Evolutionary conservation across 169 alveolate species (phyloP), one percentile per base, ranked within the genome.

Genomic region (Cryptosporidium felis): DNA sequence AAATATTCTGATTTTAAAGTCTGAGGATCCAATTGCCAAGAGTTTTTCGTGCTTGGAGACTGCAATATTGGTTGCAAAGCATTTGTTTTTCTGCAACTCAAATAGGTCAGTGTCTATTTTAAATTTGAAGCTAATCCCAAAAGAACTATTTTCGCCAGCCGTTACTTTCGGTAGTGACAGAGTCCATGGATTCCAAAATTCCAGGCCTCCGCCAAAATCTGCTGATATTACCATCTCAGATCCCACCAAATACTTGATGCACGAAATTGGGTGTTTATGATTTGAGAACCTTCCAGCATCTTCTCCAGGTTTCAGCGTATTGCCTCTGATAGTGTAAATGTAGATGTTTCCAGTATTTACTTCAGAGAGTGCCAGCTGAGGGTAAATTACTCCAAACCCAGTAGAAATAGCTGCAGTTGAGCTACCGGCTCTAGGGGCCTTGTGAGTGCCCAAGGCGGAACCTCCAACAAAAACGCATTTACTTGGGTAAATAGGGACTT

Each of bases 81-180:
- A 90, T 60, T 93, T 92, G 23, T 90, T 66, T 80, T 95, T 93
- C 60, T 92, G 90, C 60, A 97, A 65, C 82, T 95, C 97, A 74
- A 92, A 95, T 41, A 95, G 89, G 89, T 96, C 99, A 12, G 99
- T 97, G 32, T 94, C 95, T 12, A 90, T 59, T 81, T 93, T 92
- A 21, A 80, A 82, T 26, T 66, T 59, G 88, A 91, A 94, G 38
- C 85, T 88, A 18, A 92, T 65, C 21, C 80, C 34, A n/a, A n/a
- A n/a, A n/a, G n/a, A n/a, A 60, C 81, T 60, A 3, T 62, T 80
- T 21, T 82, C 53, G 16, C 38, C 14, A 45, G 38, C 18, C 28
- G n/a, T 28, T 1, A 28, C 14, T 1, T 23, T 89, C 26, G 95
- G 94, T 66, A 92, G 81, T 44, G 89, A 91, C 42, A 59, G 59